A percentile compares a stretch with the other conserved stretches of the same genome.
phyloP scores from a whole-genome alignment of 2,329 filamentous ascomycete species.

The Fusarium avenaceum region DNA sequence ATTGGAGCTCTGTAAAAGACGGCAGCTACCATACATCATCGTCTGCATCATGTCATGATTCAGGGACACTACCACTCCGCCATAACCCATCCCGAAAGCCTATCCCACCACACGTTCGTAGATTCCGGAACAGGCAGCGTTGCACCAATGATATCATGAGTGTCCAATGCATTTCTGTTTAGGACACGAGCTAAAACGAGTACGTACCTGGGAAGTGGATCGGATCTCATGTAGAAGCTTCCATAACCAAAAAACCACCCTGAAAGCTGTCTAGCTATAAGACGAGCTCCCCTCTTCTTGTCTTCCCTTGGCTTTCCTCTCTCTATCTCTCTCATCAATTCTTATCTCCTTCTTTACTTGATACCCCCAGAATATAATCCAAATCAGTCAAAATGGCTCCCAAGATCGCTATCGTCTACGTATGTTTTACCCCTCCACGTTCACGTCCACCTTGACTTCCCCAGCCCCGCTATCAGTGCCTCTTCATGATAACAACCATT shows the following conservation, averaged over 20 bases:
- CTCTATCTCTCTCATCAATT: conserved; percentile 5
- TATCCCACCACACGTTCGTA: conserved; percentile 12
- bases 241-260: conserved; percentile 7
- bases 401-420: conserved; percentile 91
- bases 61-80: conserved; percentile 4
- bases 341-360: conserved; percentile 21
- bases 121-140: conserved; percentile 31
- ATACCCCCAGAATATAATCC: conserved; percentile 16
- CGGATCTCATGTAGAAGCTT: conserved; percentile 28
- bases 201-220: conserved; percentile 30
- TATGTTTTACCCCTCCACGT: conserved; percentile 61
- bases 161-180: conserved; percentile 4
- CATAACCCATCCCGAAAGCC: conserved; percentile 12
- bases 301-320: not conserved
- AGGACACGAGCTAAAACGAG: not conserved
- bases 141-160: conserved; percentile 40
- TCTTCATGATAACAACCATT: conserved; percentile 11
- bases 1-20: not conserved
- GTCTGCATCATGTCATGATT: conserved; percentile 10
- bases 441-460: not conserved
- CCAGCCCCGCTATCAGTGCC: conserved; percentile 9
- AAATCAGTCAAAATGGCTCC: conserved; percentile 77
- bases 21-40: not conserved
- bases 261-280: conserved; percentile 42
- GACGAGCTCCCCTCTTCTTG: conserved; percentile 39